phyloP scores from a whole-genome alignment of 768 basidiomycete genomes.

The Podaxis pistillaris region DNA sequence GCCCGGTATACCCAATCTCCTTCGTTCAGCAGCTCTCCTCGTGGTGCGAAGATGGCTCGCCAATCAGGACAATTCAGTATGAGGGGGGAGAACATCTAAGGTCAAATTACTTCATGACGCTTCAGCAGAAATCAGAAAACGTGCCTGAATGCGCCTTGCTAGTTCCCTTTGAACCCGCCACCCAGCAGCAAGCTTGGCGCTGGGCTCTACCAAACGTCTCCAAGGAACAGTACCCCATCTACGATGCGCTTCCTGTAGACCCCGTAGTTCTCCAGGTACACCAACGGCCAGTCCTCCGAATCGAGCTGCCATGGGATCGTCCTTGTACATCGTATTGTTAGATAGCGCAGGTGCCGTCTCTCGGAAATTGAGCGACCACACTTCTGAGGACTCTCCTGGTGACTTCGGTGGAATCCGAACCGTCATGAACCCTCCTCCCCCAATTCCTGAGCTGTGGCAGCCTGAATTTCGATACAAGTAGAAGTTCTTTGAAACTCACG shows the following conservation, averaged over 20 bases:
- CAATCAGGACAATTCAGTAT: constrained; percentile 74
- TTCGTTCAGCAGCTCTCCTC: constrained; percentile 65
- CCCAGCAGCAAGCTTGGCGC: constrained; percentile 68
- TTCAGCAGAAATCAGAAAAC: background rate
- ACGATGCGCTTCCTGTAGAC: constrained; percentile 78
- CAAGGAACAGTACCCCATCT: constrained; percentile 84
- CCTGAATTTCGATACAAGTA: constrained; percentile 8
- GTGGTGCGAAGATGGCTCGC: constrained; percentile 79
- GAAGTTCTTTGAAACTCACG: constrained; percentile 43
- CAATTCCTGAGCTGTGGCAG: constrained; percentile 65
- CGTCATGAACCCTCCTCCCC: constrained; percentile 88
- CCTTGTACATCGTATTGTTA: constrained; percentile 74
- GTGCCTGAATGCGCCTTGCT: constrained; percentile 54
- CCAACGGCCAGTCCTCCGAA: constrained; percentile 86
- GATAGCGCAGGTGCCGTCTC: constrained; percentile 79
- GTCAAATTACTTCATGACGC: constrained; percentile 2
- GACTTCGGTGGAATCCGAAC: constrained; percentile 65
- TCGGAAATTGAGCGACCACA: constrained; percentile 81
- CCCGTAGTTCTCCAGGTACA: constrained; percentile 88
- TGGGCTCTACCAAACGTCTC: constrained; percentile 74
- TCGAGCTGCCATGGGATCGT: constrained; percentile 48
- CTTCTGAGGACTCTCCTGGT: constrained; percentile 47
- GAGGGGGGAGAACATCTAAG: constrained; percentile 41
- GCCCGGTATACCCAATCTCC: constrained; percentile 73
- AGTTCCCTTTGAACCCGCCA: constrained; percentile 83